Conservation (phyloP, 768 basidiomycete species). For the Lentinula lateritia region DNA sequence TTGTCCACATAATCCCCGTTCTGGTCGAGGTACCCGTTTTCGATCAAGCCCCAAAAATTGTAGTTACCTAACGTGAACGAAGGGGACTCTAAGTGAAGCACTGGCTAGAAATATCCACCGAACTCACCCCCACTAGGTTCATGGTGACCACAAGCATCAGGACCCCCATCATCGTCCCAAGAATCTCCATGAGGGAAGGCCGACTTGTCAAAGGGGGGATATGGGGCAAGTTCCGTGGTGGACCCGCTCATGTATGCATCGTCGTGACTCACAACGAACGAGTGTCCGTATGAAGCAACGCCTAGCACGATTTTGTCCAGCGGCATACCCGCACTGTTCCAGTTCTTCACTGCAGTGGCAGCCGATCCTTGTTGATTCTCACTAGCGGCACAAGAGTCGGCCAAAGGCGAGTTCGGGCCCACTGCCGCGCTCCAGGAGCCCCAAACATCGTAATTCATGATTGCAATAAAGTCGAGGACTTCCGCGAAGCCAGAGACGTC, state of each 20-base stretch:
- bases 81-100: too few relatives aligned
- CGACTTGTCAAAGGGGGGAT: constrained; percentile 46
- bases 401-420: constrained; percentile 65
- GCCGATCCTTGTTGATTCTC: constrained; percentile 68
- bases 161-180: constrained; percentile 50
- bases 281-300: constrained; percentile 80
- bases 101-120: not conserved
- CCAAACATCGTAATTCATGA: constrained; percentile 72
- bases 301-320: constrained; percentile 66
- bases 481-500: constrained; percentile 68
- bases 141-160: constrained; percentile 52
- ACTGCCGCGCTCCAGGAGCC: constrained; percentile 57
- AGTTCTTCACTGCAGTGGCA: constrained; percentile 59
- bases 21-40: constrained; percentile 44
- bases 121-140: constrained; percentile 42
- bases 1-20: constrained; percentile 42
- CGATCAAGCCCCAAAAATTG: constrained; percentile 63
- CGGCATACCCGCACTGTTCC: constrained; percentile 80
- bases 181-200: constrained; percentile 51
- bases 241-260: constrained; percentile 41
- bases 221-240: constrained; percentile 33
- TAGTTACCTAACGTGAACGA: constrained; percentile 14
- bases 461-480: constrained; percentile 47
- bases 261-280: constrained; percentile 47
- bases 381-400: constrained; percentile 65